Conservation (phyloP, 441 rosid genomes). For the Macaranga tanarius region DNA sequence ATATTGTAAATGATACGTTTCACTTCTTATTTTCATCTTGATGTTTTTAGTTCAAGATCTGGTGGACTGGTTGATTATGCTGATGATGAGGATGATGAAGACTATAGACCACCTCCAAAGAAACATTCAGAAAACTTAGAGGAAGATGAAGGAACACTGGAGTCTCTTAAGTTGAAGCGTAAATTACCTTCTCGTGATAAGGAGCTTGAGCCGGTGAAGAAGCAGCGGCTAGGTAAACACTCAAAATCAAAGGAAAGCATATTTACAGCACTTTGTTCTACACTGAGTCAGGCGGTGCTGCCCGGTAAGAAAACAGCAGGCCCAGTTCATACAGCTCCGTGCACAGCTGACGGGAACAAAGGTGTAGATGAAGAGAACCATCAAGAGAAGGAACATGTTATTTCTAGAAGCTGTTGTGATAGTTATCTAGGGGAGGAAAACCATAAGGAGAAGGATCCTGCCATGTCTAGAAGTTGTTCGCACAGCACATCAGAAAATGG, state of each 20-base stretch:
- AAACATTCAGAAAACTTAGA: conserved; percentile 58
- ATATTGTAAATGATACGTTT: not conserved
- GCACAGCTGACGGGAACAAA: conserved; percentile 36
- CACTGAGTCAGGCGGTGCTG: conserved; percentile 82
- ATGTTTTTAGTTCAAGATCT: conserved; percentile 52
- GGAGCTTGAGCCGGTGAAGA: conserved; percentile 66
- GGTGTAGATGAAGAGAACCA: conserved; percentile 37
- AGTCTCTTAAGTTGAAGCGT: conserved; percentile 68
- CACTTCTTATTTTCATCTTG: conserved; percentile 17
- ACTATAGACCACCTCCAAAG: conserved; percentile 82
- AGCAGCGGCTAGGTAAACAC: conserved; percentile 59
- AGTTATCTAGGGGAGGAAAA: conserved; percentile 50
- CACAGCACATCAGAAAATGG: conserved; percentile 57
- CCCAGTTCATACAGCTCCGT: conserved; percentile 23
- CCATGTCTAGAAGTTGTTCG: conserved; percentile 49
- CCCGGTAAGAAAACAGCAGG: conserved; percentile 60
- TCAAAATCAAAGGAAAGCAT: conserved; percentile 62
- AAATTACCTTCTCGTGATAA: conserved; percentile 59
- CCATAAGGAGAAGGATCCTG: conserved; percentile 50
- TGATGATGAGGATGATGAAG: conserved; percentile 94
- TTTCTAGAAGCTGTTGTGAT: conserved; percentile 40
- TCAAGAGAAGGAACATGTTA: conserved; percentile 31
- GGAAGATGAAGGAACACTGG: conserved; percentile 75
- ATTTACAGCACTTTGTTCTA: conserved; percentile 80
- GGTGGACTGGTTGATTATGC: conserved; percentile 95